Evolutionary conservation across 2,329 filamentous ascomycete genomes (phyloP).

Genomic region (Botrytis squamosa): DNA sequence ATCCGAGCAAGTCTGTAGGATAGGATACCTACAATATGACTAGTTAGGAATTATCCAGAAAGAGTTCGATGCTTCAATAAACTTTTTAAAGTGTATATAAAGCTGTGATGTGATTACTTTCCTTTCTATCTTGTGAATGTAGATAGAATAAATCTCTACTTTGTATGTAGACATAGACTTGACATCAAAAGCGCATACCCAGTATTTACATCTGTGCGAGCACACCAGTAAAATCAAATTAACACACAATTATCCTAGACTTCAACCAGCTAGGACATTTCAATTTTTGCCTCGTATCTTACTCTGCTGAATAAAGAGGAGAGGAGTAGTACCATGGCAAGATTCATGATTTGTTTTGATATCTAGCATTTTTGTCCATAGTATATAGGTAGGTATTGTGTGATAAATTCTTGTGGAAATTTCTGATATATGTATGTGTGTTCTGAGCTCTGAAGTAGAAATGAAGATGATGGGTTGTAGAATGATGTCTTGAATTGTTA

Average conservation of each 20-base stretch:
- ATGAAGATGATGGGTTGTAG: neutral
- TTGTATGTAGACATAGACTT: neutral
- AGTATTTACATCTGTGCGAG: too few relatives aligned
- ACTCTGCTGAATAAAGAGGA: neutral
- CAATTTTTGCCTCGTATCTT: neutral
- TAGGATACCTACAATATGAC: neutral
- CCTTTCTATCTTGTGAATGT: neutral
- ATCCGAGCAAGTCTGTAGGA: fast-evolving
- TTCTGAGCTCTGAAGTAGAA: neutral
- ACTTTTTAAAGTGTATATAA: fast-evolving
- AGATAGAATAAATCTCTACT: neutral
- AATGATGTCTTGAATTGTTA: too few relatives aligned
- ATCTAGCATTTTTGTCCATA: neutral
- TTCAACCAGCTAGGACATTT: too few relatives aligned
- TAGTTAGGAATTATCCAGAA: neutral
- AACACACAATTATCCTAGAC: neutral
- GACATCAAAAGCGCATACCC: neutral
- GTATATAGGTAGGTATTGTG: too few relatives aligned
- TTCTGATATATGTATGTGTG: neutral
- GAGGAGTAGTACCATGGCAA: fast-evolving
- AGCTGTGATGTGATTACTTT: neutral
- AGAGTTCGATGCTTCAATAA: neutral
- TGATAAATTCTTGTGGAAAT: neutral
- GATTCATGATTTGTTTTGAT: neutral
- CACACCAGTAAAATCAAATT: too few relatives aligned